These are phyloP conservation scores for Metschnikowia colocasiae DNA, from an alignment of 805 yeast species.

Conservation along the genomic window DNA sequence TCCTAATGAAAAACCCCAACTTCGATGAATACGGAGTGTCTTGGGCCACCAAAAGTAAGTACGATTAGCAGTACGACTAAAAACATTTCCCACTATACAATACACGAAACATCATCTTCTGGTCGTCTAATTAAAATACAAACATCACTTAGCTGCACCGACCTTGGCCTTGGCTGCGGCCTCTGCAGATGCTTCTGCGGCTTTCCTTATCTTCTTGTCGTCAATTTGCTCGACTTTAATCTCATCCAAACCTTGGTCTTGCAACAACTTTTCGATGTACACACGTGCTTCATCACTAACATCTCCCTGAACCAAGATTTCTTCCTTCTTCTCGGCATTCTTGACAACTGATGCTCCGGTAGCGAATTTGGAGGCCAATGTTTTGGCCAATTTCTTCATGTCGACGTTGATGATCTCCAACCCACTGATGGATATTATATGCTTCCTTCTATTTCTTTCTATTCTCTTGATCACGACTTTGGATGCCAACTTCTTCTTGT, in stretches of 20 bases:
- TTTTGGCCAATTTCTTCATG: constrained; percentile 85
- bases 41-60: constrained; percentile 19
- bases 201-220: constrained; percentile 68
- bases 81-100: not conserved
- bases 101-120: not conserved
- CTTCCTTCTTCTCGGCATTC: constrained; percentile 88
- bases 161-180: constrained; percentile 8
- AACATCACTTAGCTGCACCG: constrained; percentile 1
- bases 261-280: constrained; percentile 63
- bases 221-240: constrained; percentile 88
- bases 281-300: constrained; percentile 87
- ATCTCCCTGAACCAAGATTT: constrained; percentile 90
- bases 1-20: constrained; percentile 14
- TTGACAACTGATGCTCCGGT: constrained; percentile 93
- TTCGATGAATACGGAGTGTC: constrained; percentile 19
- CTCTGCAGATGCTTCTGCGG: constrained; percentile 17
- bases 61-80: constrained; percentile 8
- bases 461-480: constrained; percentile 81
- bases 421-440: constrained; percentile 81
- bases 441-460: constrained; percentile 86
- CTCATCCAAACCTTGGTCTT: constrained; percentile 77
- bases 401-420: constrained; percentile 86
- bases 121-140: not conserved
- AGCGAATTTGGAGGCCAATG: constrained; percentile 90
- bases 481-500: constrained; percentile 71